phyloP scores from a whole-genome alignment of 176 grass and related monocot genomes.

The Oryza glaberrima region DNA sequence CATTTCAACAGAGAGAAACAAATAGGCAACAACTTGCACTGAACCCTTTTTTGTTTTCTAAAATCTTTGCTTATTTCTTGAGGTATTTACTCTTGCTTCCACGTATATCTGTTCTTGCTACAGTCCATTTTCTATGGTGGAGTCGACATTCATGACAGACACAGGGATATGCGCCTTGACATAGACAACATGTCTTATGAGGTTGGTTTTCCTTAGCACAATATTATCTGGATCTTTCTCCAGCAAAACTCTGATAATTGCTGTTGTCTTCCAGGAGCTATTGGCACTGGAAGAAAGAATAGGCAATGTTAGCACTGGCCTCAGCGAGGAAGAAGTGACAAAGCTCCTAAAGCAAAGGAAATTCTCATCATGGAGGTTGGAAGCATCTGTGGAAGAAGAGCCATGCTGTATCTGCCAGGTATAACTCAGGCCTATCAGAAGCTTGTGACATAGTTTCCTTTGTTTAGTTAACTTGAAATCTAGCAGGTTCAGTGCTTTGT shows the following conservation, averaged over 20 bases:
- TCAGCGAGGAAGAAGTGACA: conserved; percentile 50
- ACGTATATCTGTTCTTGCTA: conserved; percentile 29
- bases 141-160: conserved; percentile 63
- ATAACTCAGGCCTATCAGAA: conserved; percentile 33
- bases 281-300: conserved; percentile 75
- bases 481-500: neutral
- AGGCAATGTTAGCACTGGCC: conserved; percentile 76
- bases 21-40: neutral
- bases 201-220: conserved; percentile 39
- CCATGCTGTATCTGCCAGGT: conserved; percentile 92
- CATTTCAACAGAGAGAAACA: neutral
- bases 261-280: conserved; percentile 59
- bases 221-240: conserved; percentile 8
- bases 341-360: conserved; percentile 59
- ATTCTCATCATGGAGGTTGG: conserved; percentile 56
- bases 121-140: conserved; percentile 67
- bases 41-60: neutral
- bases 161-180: conserved; percentile 74
- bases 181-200: conserved; percentile 91
- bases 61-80: neutral
- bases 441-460: neutral
- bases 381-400: conserved; percentile 50
- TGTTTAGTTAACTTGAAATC: neutral
- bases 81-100: conserved; percentile 32
- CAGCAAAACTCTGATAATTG: conserved; percentile 22